Conservation (phyloP, 169 alveolate species). For the Fabrea salina region DNA sequence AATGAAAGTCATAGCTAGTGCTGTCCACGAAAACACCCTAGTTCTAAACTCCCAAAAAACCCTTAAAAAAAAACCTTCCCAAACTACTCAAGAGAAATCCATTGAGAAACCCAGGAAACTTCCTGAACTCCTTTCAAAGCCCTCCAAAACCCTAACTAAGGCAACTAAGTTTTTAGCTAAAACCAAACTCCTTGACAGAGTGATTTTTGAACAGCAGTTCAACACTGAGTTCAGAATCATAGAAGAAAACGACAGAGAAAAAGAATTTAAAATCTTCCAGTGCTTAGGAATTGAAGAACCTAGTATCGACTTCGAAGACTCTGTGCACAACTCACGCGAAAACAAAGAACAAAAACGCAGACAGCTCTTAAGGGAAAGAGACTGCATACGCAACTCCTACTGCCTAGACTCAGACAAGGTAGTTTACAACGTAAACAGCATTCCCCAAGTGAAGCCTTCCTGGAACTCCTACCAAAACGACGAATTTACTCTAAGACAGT, state of each 20-base stretch:
- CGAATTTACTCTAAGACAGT: conserved; percentile 68
- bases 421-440: conserved; percentile 51
- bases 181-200: conserved; percentile 17
- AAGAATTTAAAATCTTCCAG: conserved; percentile 73
- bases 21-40: conserved; percentile 48
- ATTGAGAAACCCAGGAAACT: not conserved
- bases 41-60: conserved; percentile 25
- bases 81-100: not conserved
- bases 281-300: conserved; percentile 77
- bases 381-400: conserved; percentile 48
- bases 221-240: conserved; percentile 50
- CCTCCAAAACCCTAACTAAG: conserved; percentile 1
- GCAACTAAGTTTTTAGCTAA: not conserved
- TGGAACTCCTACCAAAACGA: conserved; percentile 73
- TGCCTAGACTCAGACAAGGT: conserved; percentile 65
- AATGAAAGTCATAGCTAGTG: conserved; percentile 57
- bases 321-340: conserved; percentile 44
- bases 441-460: conserved; percentile 56
- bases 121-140: not conserved
- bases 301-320: conserved; percentile 38
- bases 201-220: conserved; percentile 41
- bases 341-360: conserved; percentile 37
- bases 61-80: conserved; percentile 8
- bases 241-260: conserved; percentile 72
- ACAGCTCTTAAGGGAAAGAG: conserved; percentile 51